phyloP scores from a whole-genome alignment of 2,329 filamentous ascomycete species.

The Onygenales sp. region DNA sequence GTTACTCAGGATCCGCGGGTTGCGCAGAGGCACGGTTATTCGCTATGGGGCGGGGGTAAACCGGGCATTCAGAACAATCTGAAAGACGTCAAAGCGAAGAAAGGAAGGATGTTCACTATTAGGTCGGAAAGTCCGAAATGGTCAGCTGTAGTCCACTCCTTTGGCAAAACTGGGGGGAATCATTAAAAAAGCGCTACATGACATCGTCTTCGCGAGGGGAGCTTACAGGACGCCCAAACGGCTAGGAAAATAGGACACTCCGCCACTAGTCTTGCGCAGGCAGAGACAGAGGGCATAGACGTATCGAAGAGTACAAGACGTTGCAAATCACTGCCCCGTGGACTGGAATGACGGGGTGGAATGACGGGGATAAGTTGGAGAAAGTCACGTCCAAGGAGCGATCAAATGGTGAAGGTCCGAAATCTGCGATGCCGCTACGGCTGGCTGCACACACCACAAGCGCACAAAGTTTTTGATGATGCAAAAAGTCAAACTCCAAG shows the following conservation, averaged over 20 bases:
- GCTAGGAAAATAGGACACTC: not conserved
- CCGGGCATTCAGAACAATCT: not conserved
- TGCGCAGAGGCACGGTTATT: not conserved
- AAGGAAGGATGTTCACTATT: not conserved
- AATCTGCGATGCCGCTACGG: conserved; percentile 5
- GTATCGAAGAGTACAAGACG: not conserved
- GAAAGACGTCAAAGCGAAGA: not conserved
- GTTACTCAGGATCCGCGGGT: not conserved
- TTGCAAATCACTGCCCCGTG: not conserved
- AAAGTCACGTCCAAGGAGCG: not conserved
- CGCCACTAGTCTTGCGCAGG: not conserved
- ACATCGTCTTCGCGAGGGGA: not conserved
- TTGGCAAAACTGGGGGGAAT: not conserved
- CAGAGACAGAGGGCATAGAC: not conserved
- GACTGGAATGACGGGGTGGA: not conserved
- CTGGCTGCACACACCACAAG: not conserved
- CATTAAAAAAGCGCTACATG: not conserved
- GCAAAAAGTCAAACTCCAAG: not conserved
- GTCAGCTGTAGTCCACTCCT: not conserved
- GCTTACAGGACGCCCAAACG: not conserved
- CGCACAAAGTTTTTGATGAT: not conserved
- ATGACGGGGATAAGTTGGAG: not conserved
- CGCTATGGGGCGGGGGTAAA: not conserved
- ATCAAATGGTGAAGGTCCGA: not conserved
- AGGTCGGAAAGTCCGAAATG: not conserved